Evolutionary conservation across 1,284 basidiomycete species (phyloP), one percentile per base, ranked within the genome.

Genomic region (Moniliophthora roreri): DNA sequence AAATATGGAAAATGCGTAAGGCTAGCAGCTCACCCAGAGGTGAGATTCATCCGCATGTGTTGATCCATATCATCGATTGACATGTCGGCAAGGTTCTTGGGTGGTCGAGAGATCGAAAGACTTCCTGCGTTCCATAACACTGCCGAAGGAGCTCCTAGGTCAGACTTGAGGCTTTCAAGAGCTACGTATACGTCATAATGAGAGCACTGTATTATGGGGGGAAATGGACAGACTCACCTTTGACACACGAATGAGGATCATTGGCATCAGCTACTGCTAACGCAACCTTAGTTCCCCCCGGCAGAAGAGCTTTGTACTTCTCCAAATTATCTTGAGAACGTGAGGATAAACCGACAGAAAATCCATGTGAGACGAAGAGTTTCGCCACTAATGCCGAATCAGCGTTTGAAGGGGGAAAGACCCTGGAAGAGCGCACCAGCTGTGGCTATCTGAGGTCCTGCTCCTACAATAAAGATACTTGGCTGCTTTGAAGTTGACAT

Each of bases 381-480:
- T n/a, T n/a, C n/a, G n/a, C n/a, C n/a, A n/a, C n/a, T n/a, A n/a
- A n/a, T n/a, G n/a, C n/a, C n/a, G n/a, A n/a, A n/a, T n/a, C n/a
- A n/a, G n/a, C n/a, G n/a, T n/a, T n/a, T n/a, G n/a, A n/a, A n/a
- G n/a, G n/a, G n/a, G n/a, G n/a, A n/a, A n/a, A n/a, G n/a, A n/a
- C n/a, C n/a, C n/a, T n/a, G n/a, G n/a, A 41, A 15, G 39, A 11
- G 4, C 41, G 21, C 26, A 46, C 44, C 44, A 15, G 24, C 44
- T 16, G 44, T n/a, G 8, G 44, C 44, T 3, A 46, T 46, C 28
- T 46, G 44, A 28, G 44, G 44, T 4, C 44, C 44, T 46, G 44
- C 44, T 10, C 44, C 44, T n/a, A 46, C 15, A n/a, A 46, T n/a
- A 16, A 46, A 46, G 44, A 46, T 46, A 3, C 24, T 28, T 32